These are phyloP conservation scores for Pseudevernia furfuracea DNA, from an alignment of 495 filamentous ascomycete species.

Conservation along the genomic window DNA sequence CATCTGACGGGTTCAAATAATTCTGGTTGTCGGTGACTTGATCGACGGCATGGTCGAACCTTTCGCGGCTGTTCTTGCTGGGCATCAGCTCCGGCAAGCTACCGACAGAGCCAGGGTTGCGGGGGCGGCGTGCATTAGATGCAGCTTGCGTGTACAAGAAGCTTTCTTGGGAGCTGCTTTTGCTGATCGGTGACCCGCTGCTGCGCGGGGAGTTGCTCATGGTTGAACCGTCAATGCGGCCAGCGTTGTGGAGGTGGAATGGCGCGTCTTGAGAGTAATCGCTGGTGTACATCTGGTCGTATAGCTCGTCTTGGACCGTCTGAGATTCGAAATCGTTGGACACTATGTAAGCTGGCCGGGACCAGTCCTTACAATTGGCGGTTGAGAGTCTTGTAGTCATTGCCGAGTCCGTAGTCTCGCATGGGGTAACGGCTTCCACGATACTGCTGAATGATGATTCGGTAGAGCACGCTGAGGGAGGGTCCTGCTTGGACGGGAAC, in stretches of 20 bases:
- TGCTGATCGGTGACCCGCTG: constrained; percentile 51
- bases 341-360: neutral
- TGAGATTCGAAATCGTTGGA: constrained; percentile 25
- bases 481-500: constrained; percentile 37
- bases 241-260: constrained; percentile 36
- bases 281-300: constrained; percentile 40
- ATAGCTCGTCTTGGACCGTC: constrained; percentile 35
- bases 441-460: constrained; percentile 32
- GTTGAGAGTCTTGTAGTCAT: constrained; percentile 7
- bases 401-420: constrained; percentile 23
- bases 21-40: constrained; percentile 15
- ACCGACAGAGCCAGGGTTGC: constrained; percentile 48
- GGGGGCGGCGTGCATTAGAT: constrained; percentile 46
- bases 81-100: constrained; percentile 51
- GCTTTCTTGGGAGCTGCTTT: constrained; percentile 52
- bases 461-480: constrained; percentile 30
- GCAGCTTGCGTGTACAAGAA: constrained; percentile 37
- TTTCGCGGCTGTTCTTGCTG: constrained; percentile 43
- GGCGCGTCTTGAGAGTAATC: constrained; percentile 43
- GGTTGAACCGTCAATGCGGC: constrained; percentile 32
- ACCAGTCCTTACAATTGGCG: constrained; percentile 10
- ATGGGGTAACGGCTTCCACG: constrained; percentile 34
- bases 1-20: constrained; percentile 7
- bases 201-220: constrained; percentile 41
- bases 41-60: constrained; percentile 11